These are phyloP conservation scores for Novakomyces olei DNA, from an alignment of 805 yeast species.

Conservation along the genomic window DNA sequence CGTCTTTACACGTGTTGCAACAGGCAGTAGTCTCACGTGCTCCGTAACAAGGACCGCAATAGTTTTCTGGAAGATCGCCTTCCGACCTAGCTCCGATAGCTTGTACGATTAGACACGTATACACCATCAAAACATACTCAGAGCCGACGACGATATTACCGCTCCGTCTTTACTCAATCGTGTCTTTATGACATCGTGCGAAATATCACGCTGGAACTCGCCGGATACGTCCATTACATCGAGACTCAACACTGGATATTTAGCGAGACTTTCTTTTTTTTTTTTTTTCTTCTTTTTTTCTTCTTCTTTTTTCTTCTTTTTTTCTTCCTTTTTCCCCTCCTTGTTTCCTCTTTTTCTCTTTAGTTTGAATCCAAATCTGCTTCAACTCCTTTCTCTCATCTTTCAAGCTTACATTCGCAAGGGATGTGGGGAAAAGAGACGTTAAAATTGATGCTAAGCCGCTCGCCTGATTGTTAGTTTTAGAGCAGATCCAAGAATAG, in stretches of 20 bases:
- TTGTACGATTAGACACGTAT: constrained; percentile 13
- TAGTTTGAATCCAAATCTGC: too few relatives aligned
- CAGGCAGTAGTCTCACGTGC: constrained; percentile 47
- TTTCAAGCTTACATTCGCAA: too few relatives aligned
- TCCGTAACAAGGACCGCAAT: constrained; percentile 87
- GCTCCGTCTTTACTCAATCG: constrained; percentile 37
- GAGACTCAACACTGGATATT: constrained; percentile 43
- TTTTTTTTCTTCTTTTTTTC: too few relatives aligned
- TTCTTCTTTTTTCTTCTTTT: too few relatives aligned
- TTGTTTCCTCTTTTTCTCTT: too few relatives aligned
- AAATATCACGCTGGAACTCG: constrained; percentile 54
- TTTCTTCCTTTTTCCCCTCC: too few relatives aligned
- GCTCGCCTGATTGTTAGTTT: constrained; percentile 34
- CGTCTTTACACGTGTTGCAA: constrained; percentile 72
- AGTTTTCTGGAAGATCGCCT: constrained; percentile 19
- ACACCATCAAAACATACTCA: constrained; percentile 19
- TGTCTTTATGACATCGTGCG: constrained; percentile 48
- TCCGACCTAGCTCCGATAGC: constrained; percentile 9
- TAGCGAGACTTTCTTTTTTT: too few relatives aligned
- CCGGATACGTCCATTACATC: constrained; percentile 84
- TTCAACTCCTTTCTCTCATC: too few relatives aligned
- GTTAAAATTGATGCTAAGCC: constrained; percentile 60
- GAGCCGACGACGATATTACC: constrained; percentile 22
- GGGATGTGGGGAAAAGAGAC: constrained; percentile 68
- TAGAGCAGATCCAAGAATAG: not conserved